Conservation (phyloP, 202 grass and related monocot species). For the Cymbopogon flexuosus region DNA sequence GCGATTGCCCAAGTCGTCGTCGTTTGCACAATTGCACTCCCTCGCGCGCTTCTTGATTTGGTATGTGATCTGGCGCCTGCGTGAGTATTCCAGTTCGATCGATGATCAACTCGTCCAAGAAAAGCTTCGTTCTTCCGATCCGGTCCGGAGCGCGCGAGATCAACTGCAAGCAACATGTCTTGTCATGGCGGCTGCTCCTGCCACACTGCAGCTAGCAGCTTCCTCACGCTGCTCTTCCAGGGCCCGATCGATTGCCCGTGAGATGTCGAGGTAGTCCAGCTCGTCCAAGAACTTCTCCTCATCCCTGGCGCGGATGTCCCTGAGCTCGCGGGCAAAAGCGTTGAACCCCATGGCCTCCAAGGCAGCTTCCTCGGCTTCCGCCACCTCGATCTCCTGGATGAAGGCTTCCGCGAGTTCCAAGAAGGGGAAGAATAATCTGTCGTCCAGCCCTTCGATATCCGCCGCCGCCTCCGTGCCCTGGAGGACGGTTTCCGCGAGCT, state of each 20-base stretch:
- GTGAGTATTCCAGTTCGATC: no score
- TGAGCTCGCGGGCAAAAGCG: not conserved
- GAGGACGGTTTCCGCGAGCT: not conserved
- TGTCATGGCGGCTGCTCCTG: not conserved
- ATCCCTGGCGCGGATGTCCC: not conserved
- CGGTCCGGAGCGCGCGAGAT: not conserved
- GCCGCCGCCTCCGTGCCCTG: not conserved
- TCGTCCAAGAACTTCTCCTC: not conserved
- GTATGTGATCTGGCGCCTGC: not conserved
- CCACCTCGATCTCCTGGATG: not conserved
- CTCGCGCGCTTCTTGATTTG: not conserved
- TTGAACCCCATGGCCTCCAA: not conserved
- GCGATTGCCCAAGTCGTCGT: no score
- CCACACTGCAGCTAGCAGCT: not conserved
- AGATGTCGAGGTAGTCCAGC: not conserved
- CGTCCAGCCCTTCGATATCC: no score
- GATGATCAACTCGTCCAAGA: not conserved
- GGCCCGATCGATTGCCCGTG: not conserved
- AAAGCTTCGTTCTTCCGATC: not conserved
- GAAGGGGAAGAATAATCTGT: no score
- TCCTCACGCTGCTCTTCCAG: not conserved
- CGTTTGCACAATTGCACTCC: not conserved
- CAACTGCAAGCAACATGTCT: not conserved
- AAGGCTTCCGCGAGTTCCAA: no score
- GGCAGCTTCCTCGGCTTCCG: not conserved